Conservation (phyloP, 257 asterid genomes). For the Nicotiana tomentosiformis region DNA sequence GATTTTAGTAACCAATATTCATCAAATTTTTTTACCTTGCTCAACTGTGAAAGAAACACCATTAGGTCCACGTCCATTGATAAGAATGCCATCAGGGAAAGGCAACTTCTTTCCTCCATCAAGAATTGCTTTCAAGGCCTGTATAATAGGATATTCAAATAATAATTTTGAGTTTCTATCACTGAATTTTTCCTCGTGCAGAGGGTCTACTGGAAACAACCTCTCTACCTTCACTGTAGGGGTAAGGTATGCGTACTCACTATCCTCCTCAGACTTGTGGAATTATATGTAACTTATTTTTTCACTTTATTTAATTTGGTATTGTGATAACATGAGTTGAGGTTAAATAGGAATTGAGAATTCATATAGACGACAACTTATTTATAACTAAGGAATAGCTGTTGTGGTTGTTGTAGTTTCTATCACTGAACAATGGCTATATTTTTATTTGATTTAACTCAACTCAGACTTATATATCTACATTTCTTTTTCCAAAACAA, state of each 20-base stretch:
- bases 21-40: not conserved
- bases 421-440: not conserved
- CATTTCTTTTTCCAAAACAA: not conserved
- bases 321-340: no score
- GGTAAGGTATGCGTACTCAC: no score
- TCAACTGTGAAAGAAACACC: conserved; percentile 53
- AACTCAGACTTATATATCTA: not conserved
- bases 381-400: no score
- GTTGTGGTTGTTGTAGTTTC: not conserved
- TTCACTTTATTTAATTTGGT: no score
- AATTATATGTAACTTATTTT: no score
- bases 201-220: no score
- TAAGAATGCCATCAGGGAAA: conserved; percentile 74
- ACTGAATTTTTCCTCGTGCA: no score
- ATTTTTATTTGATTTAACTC: not conserved
- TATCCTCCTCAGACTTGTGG: no score
- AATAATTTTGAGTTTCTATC: not conserved
- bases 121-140: conserved; percentile 58
- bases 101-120: conserved; percentile 77
- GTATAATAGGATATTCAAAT: not conserved
- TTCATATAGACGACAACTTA: no score
- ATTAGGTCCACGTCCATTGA: conserved; percentile 82
- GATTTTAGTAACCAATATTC: not conserved
- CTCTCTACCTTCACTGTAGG: no score
- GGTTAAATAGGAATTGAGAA: no score